Base-by-base conservation (phyloP, 2,329 filamentous ascomycete genomes). In the Corniculantispora saksenae region DNA sequence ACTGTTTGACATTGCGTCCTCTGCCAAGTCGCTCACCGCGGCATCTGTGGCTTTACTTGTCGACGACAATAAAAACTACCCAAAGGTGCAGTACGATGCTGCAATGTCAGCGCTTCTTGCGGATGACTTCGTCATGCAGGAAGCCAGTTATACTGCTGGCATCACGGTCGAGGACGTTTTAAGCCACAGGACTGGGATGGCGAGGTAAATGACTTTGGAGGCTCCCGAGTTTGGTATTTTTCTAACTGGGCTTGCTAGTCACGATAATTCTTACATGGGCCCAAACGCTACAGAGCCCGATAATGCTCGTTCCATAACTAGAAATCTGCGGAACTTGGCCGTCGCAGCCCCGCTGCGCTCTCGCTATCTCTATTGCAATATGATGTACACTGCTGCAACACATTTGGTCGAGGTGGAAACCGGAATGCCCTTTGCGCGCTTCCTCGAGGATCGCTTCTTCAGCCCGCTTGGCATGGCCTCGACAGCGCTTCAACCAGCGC, bases 331-430 rank as follows among this genome's bases (percentile, higher is more conserved):
- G 17, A 73, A 72, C 51, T 61, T 74, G 10, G 35, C 61, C 5
- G 48, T 69, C 2, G 69, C 67, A 1, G 69, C 69, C 8, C 71
- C 72, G 0, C 48, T 70, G 0, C 68, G 70, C 5, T 66, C 67
- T 19, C 65, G 66, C 51, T 72, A 69, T 56, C 66, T 72, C 9
- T 72, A 73, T 57, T 71, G 67, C 59, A 74, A 71, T 27, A 69
- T 71, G 67, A 73, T 74, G 72, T 74, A 67, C 48, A 72, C 71
- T 1, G 72, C 62, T 8, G 70, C 70, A 1, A 69, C 69, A 2
- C 62, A 73, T 53, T 64, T 74, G 6, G 67, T 74, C 2, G 71
- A 73, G 61, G 48, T 60, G 0, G 69, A 63, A 23, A 68, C 40
- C 15, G 57, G 64, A 2, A 58, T 68, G 12, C 23, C 21, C 27